phyloP scores from a whole-genome alignment of 2,329 filamentous ascomycete species.

The Mycogone perniciosa region DNA sequence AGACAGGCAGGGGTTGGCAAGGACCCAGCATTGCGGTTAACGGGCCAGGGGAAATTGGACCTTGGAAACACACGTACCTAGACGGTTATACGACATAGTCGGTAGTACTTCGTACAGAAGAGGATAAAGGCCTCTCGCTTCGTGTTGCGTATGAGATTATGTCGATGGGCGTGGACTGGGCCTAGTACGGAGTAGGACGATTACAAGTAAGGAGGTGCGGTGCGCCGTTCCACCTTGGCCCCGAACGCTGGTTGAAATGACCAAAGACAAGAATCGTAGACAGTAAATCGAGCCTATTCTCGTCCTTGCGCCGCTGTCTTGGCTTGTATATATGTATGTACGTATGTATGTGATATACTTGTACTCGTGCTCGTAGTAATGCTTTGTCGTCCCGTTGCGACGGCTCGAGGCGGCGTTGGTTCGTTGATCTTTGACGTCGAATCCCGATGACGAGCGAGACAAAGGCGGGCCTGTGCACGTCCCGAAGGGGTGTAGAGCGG shows the following conservation, averaged over 20 bases:
- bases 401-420: constrained; percentile 1
- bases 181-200: too few species aligned
- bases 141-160: not conserved
- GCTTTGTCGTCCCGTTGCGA: not conserved
- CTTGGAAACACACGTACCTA: constrained; percentile 49
- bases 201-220: not conserved
- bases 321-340: not conserved
- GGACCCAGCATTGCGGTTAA: constrained; percentile 14
- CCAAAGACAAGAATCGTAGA: too few species aligned
- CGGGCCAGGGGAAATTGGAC: constrained; percentile 16
- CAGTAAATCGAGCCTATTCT: too few species aligned
- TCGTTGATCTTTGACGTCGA: not conserved
- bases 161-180: not conserved
- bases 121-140: not conserved
- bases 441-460: not conserved
- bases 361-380: not conserved
- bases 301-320: not conserved
- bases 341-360: not conserved
- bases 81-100: constrained; percentile 66
- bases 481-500: not conserved
- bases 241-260: not conserved
- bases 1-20: constrained; percentile 15
- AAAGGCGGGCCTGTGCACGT: constrained; percentile 9
- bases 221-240: not conserved
- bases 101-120: constrained; percentile 4